These are phyloP conservation scores for Vigna mungo DNA, from an alignment of 306 rosid genomes.

Conservation along the genomic window DNA sequence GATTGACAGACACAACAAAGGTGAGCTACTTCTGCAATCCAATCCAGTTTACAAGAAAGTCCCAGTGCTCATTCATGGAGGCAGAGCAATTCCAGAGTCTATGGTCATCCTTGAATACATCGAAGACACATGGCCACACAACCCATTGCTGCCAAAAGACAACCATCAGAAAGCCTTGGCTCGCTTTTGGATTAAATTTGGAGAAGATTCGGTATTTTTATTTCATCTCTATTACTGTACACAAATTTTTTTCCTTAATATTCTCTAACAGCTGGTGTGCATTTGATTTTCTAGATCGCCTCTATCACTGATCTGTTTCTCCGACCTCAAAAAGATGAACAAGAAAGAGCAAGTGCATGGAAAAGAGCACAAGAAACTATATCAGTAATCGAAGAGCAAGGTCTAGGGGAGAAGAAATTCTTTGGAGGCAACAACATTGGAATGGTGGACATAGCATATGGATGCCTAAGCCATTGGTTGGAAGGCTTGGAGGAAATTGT, in stretches of 20 bases:
- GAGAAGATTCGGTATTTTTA: constrained; percentile 52
- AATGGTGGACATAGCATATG: constrained; percentile 55
- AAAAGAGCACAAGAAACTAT: constrained; percentile 44
- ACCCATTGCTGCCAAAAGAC: constrained; percentile 54
- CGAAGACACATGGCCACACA: constrained; percentile 61
- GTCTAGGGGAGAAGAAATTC: constrained; percentile 51
- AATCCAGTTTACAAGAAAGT: constrained; percentile 61
- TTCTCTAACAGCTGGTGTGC: not conserved
- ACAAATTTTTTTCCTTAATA: too few relatives aligned
- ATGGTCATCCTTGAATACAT: constrained; percentile 55
- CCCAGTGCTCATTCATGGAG: constrained; percentile 59
- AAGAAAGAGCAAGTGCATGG: constrained; percentile 39
- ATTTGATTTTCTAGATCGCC: not conserved
- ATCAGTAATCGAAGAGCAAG: constrained; percentile 45
- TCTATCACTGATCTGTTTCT: constrained; percentile 37
- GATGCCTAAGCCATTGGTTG: constrained; percentile 55
- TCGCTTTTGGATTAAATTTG: constrained; percentile 59
- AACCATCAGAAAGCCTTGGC: constrained; percentile 53
- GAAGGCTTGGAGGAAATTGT: constrained; percentile 51
- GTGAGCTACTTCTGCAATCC: constrained; percentile 49
- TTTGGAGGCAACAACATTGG: constrained; percentile 52
- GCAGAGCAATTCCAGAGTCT: constrained; percentile 53
- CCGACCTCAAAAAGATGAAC: constrained; percentile 35
- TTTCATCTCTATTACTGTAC: too few relatives aligned
- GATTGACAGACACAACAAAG: constrained; percentile 45